phyloP scores from a whole-genome alignment of 257 asterid genomes.

The Przewalskia tangutica region DNA sequence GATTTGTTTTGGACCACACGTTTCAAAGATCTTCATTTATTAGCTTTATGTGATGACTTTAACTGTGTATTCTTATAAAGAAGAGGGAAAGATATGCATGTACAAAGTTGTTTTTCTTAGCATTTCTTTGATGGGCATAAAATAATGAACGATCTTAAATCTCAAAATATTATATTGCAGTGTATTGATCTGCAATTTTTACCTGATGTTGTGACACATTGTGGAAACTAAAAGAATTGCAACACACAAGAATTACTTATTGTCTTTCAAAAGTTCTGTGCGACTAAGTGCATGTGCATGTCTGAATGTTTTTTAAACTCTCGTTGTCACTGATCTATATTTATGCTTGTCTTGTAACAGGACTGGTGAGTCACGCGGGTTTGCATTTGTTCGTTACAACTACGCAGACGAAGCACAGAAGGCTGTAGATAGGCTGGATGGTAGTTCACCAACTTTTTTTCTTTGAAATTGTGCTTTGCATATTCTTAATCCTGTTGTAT shows the following conservation, averaged over 20 bases:
- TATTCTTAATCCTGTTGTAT: too few relatives aligned
- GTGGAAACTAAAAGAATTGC: neutral
- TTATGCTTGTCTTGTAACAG: conserved; percentile 18
- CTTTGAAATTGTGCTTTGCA: neutral
- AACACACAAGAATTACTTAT: neutral
- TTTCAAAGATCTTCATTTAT: too few relatives aligned
- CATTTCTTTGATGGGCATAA: neutral
- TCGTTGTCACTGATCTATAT: neutral
- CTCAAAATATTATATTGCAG: neutral
- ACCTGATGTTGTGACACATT: neutral
- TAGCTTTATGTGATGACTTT: too few relatives aligned
- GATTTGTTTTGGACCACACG: too few relatives aligned
- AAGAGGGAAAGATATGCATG: neutral
- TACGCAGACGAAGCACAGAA: conserved; percentile 90
- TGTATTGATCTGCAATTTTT: neutral
- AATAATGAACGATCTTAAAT: neutral
- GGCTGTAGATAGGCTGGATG: conserved; percentile 95
- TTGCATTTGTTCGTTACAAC: conserved; percentile 93
- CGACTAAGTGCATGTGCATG: neutral
- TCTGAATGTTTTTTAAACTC: neutral
- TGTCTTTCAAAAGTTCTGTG: neutral
- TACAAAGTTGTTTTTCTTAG: neutral
- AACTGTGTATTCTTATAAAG: neutral
- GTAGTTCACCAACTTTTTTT: conserved; percentile 14
- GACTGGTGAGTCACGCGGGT: conserved; percentile 97